These are phyloP conservation scores for Fusarium albidum DNA, from an alignment of 2,329 filamentous ascomycete genomes.

Conservation along the genomic window DNA sequence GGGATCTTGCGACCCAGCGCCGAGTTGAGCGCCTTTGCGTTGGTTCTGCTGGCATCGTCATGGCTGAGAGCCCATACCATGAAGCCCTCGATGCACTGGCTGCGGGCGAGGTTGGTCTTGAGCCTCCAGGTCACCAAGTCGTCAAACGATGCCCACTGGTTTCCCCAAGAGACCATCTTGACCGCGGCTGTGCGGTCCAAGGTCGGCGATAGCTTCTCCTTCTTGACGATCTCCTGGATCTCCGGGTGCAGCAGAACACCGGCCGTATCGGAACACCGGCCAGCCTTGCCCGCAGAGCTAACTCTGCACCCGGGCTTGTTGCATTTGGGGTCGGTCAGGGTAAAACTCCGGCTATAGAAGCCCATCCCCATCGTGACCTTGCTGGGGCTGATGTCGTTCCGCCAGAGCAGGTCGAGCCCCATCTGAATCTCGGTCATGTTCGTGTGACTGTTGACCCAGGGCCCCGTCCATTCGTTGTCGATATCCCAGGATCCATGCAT, in stretches of 20 bases:
- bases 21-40: no score
- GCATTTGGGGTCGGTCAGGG: conserved; percentile 37
- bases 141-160: conserved; percentile 51
- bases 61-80: no score
- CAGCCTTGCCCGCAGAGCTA: conserved; percentile 32
- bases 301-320: conserved; percentile 43
- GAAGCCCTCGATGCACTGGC: no score
- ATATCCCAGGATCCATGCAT: conserved; percentile 54
- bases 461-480: conserved; percentile 38
- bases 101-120: conserved; percentile 45
- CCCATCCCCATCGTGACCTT: conserved; percentile 54
- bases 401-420: conserved; percentile 56
- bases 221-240: conserved; percentile 41
- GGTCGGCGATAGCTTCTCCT: conserved; percentile 26
- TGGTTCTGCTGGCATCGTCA: no score
- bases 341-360: conserved; percentile 54
- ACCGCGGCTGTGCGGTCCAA: conserved; percentile 43
- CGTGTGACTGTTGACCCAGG: conserved; percentile 50
- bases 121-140: conserved; percentile 44
- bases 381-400: conserved; percentile 50
- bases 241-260: conserved; percentile 46
- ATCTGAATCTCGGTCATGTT: conserved; percentile 58
- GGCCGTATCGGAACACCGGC: conserved; percentile 40
- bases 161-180: conserved; percentile 43
- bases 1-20: no score